Percentiles rank a stretch among this genome's conserved stretches.
phyloP scores from a whole-genome alignment of 768 basidiomycete species.

The Amanita molliuscula region DNA sequence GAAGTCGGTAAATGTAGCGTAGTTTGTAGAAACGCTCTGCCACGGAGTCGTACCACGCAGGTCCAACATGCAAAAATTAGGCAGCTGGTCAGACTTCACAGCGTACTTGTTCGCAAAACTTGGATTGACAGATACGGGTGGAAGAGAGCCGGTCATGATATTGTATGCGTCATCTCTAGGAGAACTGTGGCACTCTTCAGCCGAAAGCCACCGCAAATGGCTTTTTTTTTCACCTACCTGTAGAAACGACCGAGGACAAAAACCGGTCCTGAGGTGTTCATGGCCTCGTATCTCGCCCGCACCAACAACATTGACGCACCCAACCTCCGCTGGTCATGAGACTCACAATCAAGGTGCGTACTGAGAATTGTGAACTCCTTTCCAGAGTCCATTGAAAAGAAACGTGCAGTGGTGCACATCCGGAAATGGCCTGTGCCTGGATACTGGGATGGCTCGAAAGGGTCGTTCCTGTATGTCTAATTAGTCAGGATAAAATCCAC shows the following conservation, averaged over 20 bases:
- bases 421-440: slow-evolving; percentile 40
- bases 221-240: too few relatives aligned
- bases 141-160: slow-evolving; percentile 32
- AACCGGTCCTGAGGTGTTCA: slow-evolving; percentile 27
- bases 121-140: slow-evolving; percentile 29
- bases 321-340: slow-evolving; percentile 39
- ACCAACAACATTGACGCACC: slow-evolving; percentile 43
- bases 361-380: slow-evolving; percentile 33
- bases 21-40: slow-evolving; percentile 29
- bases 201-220: neutral
- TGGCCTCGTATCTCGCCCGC: slow-evolving; percentile 38
- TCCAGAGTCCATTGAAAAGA: slow-evolving; percentile 16
- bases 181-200: slow-evolving; percentile 18
- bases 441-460: slow-evolving; percentile 37
- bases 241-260: slow-evolving; percentile 48
- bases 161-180: slow-evolving; percentile 39
- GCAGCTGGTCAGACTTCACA: slow-evolving; percentile 18
- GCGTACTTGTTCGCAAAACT: slow-evolving; percentile 32
- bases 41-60: slow-evolving; percentile 31
- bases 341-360: slow-evolving; percentile 44
- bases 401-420: slow-evolving; percentile 35
- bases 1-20: slow-evolving; percentile 45
- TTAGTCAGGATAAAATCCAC: neutral
- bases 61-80: slow-evolving; percentile 33
- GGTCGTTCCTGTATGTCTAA: slow-evolving; percentile 24